Percentiles rank a stretch among this genome's conserved stretches.
These are phyloP conservation scores for Lagerstroemia speciosa DNA, from an alignment of 345 rosid genomes.

Conservation along the genomic window DNA sequence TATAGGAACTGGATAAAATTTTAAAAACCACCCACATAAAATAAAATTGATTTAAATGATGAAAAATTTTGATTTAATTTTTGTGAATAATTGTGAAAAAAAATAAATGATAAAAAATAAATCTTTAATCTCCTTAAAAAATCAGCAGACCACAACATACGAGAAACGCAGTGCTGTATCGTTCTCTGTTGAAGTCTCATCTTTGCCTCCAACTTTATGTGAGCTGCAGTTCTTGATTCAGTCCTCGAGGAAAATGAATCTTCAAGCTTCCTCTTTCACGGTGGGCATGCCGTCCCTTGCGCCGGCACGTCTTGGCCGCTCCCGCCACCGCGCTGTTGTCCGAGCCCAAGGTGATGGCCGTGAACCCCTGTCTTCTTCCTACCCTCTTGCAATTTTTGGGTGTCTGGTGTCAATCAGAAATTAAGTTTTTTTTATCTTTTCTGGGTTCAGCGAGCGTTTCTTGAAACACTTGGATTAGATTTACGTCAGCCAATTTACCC, in stretches of 20 bases:
- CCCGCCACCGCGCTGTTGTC: conserved; percentile 3
- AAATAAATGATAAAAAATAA: neutral
- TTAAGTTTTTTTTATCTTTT: neutral
- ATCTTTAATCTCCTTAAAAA: neutral
- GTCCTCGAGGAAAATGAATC: neutral
- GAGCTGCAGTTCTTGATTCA: neutral
- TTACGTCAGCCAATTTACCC: neutral
- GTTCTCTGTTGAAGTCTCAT: neutral
- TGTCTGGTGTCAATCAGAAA: neutral
- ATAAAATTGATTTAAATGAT: too few relatives aligned
- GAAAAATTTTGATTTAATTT: too few relatives aligned
- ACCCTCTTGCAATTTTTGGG: neutral
- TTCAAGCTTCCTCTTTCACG: conserved; percentile 10
- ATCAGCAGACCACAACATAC: neutral
- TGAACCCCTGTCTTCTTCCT: neutral
- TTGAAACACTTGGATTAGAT: neutral
- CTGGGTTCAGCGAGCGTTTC: neutral
- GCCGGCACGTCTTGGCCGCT: conserved; percentile 6
- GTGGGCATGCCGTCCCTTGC: conserved; percentile 10
- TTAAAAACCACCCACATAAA: too few relatives aligned
- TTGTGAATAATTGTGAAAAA: neutral
- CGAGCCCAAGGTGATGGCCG: conserved; percentile 12
- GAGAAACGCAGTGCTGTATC: neutral
- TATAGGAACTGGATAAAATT: neutral
- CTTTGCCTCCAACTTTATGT: neutral